phyloP scores from a whole-genome alignment of 352 stramenopile species.

The Phytophthora capsici region DNA sequence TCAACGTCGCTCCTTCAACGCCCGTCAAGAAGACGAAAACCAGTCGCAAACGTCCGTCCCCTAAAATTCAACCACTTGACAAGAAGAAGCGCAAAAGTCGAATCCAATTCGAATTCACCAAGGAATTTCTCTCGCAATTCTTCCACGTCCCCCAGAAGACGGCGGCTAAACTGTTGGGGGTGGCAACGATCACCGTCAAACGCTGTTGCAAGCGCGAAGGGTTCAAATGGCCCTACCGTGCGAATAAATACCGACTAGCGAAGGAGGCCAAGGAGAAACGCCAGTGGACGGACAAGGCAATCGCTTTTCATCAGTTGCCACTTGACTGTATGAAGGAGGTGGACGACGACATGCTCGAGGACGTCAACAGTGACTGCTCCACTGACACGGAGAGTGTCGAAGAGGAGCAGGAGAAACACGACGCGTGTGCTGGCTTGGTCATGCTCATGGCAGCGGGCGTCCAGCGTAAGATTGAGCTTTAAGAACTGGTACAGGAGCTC shows the following conservation, averaged over 20 bases:
- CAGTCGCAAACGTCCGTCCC: conserved; percentile 14
- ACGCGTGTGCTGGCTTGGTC: conserved; percentile 1
- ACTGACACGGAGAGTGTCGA: conserved; percentile 22
- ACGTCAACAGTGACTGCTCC: neutral
- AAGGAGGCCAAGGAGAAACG: neutral
- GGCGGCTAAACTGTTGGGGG: conserved; percentile 1
- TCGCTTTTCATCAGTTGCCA: conserved; percentile 17
- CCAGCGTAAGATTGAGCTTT: too few relatives aligned
- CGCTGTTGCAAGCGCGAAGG: conserved; percentile 28
- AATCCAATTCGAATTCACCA: conserved; percentile 15
- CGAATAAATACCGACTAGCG: conserved; percentile 16
- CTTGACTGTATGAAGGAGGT: conserved; percentile 11
- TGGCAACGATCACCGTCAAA: conserved; percentile 28
- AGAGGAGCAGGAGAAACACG: conserved; percentile 7
- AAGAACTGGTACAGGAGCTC: too few relatives aligned
- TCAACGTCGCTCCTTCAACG: neutral
- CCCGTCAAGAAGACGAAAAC: neutral
- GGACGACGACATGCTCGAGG: neutral
- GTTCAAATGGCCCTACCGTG: conserved; percentile 28
- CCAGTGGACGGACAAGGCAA: neutral
- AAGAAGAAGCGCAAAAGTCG: conserved; percentile 31
- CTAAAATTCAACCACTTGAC: conserved; percentile 6
- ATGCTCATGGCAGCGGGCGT: neutral
- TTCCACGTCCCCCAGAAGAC: conserved; percentile 27
- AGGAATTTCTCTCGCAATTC: conserved; percentile 11